A percentile compares a stretch with the other conserved stretches of the same genome.
Conservation (phyloP, 345 rosid genomes). For the Eutrema japonicum region DNA sequence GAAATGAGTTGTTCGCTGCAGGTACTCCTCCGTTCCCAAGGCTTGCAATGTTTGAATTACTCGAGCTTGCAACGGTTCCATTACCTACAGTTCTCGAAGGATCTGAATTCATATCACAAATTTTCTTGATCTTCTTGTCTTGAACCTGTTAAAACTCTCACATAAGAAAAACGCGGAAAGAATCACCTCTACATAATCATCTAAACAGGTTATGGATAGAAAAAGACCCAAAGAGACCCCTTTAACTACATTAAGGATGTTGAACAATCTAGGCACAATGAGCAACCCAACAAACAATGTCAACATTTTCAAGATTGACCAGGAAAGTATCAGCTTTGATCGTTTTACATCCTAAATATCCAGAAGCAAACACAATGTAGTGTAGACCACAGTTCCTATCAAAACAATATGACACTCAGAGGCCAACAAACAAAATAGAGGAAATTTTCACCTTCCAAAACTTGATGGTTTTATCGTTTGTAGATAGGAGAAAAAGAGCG, state of each 20-base stretch:
- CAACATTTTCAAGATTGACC: conserved; percentile 16
- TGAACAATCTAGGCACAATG: conserved; percentile 5
- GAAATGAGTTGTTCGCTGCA: conserved; percentile 52
- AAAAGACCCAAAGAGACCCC: not conserved
- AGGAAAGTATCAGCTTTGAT: conserved; percentile 11
- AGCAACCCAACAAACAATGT: conserved; percentile 23
- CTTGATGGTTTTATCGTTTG: conserved; percentile 59
- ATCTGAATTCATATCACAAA: conserved; percentile 78
- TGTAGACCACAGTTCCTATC: not conserved
- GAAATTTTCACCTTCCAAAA: conserved; percentile 79
- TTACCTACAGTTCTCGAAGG: conserved; percentile 67
- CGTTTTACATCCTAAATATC: not conserved
- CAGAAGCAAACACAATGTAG: conserved; percentile 12
- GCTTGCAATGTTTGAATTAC: conserved; percentile 53
- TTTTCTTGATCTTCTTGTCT: conserved; percentile 93
- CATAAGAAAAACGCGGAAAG: conserved; percentile 6
- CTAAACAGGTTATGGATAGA: conserved; percentile 12
- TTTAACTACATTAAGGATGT: not conserved
- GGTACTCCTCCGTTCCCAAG: conserved; percentile 67
- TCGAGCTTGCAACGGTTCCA: conserved; percentile 73
- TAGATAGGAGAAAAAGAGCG: conserved; percentile 83
- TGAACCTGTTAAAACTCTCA: conserved; percentile 66
- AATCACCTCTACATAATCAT: conserved; percentile 11
- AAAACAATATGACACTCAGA: conserved; percentile 5
- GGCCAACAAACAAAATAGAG: conserved; percentile 10